A percentile compares a stretch with the other conserved stretches of the same genome.
phyloP scores from a whole-genome alignment of 306 rosid species.

The Inga laurina region DNA sequence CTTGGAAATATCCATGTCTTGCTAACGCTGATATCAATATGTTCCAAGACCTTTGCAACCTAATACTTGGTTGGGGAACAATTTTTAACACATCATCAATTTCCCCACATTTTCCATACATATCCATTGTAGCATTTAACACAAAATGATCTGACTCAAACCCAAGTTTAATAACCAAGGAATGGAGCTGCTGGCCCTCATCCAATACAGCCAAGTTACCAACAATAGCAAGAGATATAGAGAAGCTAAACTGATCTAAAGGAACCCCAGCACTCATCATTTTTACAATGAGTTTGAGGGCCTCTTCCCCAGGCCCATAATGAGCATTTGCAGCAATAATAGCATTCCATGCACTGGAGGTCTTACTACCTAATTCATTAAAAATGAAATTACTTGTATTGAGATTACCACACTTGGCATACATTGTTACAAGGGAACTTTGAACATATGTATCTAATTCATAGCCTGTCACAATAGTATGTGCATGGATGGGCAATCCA shows the following conservation, averaged over 20 bases:
- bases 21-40: slow-evolving; percentile 81
- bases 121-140: slow-evolving; percentile 82
- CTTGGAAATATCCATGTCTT: slow-evolving; percentile 69
- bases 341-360: slow-evolving; percentile 82
- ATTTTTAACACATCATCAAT: slow-evolving; percentile 69
- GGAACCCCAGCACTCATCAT: slow-evolving; percentile 61
- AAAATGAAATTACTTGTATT: slow-evolving; percentile 63
- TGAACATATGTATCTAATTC: slow-evolving; percentile 72
- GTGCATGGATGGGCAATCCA: slow-evolving; percentile 76
- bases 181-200: slow-evolving; percentile 89
- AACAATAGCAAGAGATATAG: slow-evolving; percentile 63
- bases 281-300: slow-evolving; percentile 57
- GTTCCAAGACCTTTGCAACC: slow-evolving; percentile 86
- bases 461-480: slow-evolving; percentile 59
- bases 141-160: slow-evolving; percentile 68
- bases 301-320: slow-evolving; percentile 77
- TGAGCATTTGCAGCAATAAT: slow-evolving; percentile 79
- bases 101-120: slow-evolving; percentile 96
- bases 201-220: slow-evolving; percentile 84
- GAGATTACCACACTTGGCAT: slow-evolving; percentile 81
- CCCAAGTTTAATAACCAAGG: slow-evolving; percentile 71
- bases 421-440: slow-evolving; percentile 84
- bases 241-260: slow-evolving; percentile 84
- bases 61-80: slow-evolving; percentile 52
- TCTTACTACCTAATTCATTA: slow-evolving; percentile 50